A percentile compares a stretch with the other conserved stretches of the same genome.
These are phyloP conservation scores for Dunaliella primolecta DNA, from an alignment of 139 green algal genomes.

Conservation along the genomic window DNA sequence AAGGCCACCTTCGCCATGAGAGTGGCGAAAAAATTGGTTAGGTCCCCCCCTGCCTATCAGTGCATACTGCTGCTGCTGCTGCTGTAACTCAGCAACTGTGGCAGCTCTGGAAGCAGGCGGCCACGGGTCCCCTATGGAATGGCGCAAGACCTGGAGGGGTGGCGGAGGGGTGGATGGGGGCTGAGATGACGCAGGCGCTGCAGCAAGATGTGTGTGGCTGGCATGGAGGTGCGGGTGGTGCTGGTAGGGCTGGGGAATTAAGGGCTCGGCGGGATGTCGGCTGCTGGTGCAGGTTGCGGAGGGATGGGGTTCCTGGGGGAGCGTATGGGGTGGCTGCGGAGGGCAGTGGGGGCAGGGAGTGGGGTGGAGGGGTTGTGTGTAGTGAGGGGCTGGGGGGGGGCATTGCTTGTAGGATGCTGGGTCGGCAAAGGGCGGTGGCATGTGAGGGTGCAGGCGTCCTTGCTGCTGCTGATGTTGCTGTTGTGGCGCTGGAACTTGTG, in stretches of 20 bases:
- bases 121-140: too few relatives aligned
- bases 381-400: background rate
- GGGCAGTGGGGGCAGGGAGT: background rate
- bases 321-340: background rate
- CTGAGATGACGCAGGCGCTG: background rate
- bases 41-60: too few relatives aligned
- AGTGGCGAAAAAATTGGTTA: too few relatives aligned
- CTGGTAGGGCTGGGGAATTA: background rate
- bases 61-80: too few relatives aligned
- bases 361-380: background rate
- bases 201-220: background rate
- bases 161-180: too few relatives aligned
- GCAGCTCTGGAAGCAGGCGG: too few relatives aligned
- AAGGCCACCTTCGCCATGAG: too few relatives aligned
- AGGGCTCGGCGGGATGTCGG: background rate
- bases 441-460: background rate
- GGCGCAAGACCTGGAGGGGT: too few relatives aligned
- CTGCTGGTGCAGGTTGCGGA: slow-evolving; percentile 15
- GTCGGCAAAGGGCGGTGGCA: background rate
- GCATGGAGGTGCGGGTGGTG: background rate
- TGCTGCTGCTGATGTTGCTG: too few relatives aligned
- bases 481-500: too few relatives aligned
- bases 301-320: slow-evolving; percentile 5
- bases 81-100: too few relatives aligned
- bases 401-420: too few relatives aligned